Evolutionary conservation across 306 rosid genomes (phyloP).

Genomic region (Lagenaria siceraria): DNA sequence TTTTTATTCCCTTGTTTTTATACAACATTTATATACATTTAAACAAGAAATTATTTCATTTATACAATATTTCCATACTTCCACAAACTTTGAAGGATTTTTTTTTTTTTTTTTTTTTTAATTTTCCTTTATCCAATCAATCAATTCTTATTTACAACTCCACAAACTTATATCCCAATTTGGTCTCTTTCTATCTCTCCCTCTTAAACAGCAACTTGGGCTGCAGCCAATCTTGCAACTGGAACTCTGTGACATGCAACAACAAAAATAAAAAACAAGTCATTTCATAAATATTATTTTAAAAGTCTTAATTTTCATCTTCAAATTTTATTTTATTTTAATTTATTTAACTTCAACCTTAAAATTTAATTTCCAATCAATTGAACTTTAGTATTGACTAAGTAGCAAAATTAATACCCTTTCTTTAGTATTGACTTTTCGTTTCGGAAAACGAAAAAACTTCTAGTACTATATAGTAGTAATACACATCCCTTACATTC

Average conservation of each 20-base stretch:
- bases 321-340: no score
- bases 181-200: background rate
- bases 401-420: no score
- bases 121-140: background rate
- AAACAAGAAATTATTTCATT: background rate
- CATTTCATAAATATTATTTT: background rate
- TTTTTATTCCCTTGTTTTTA: background rate
- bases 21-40: background rate
- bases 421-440: no score
- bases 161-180: background rate
- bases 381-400: no score
- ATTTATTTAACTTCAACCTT: no score
- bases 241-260: slow-evolving; percentile 50
- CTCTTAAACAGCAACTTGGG: slow-evolving; percentile 53
- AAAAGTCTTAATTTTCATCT: no score
- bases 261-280: background rate
- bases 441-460: no score
- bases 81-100: background rate
- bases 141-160: slow-evolving; percentile 3
- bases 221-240: slow-evolving; percentile 96
- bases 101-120: background rate
- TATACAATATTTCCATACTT: background rate
- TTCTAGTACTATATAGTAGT: no score
- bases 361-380: no score
- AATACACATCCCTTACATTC: no score